Percentiles rank a stretch among this genome's conserved stretches.
phyloP scores from a whole-genome alignment of 73 alveolate species.

The Blepharisma japonicum region DNA sequence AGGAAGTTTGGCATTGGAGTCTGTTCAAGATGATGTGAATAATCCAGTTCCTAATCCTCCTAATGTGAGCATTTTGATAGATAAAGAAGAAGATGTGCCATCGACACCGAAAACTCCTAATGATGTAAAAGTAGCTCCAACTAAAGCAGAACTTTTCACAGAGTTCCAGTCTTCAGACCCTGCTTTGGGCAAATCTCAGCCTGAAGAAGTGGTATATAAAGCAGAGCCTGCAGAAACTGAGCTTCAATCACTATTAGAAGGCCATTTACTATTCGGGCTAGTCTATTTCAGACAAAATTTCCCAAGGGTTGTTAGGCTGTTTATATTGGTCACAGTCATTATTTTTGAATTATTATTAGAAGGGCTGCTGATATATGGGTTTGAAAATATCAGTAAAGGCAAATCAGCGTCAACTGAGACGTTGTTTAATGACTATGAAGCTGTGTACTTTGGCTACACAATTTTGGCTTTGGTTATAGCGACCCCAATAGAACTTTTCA shows the following conservation, averaged over 20 bases:
- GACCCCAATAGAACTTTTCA: not conserved
- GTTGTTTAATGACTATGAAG: not conserved
- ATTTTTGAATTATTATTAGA: not conserved
- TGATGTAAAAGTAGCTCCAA: not conserved
- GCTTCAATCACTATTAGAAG: not conserved
- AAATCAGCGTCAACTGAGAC: not conserved
- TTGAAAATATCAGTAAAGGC: not conserved
- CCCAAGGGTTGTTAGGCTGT: not conserved
- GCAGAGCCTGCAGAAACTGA: no score
- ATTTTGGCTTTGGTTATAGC: not conserved
- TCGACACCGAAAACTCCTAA: not conserved
- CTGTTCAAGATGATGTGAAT: no score
- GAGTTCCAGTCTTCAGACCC: not conserved
- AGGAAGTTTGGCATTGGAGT: no score
- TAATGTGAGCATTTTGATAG: not conserved
- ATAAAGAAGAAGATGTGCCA: not conserved
- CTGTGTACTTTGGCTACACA: conserved; percentile 1
- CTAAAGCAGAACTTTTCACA: not conserved
- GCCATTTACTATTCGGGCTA: conserved; percentile 7
- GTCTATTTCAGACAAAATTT: not conserved
- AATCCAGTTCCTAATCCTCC: no score
- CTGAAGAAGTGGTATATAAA: not conserved
- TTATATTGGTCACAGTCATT: not conserved
- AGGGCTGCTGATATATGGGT: not conserved
- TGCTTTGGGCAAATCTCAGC: not conserved